Evolutionary conservation across 2,329 filamentous ascomycete species (phyloP), one percentile per base, ranked within the genome.

Genomic region (Scortechinia acanthostroma): DNA sequence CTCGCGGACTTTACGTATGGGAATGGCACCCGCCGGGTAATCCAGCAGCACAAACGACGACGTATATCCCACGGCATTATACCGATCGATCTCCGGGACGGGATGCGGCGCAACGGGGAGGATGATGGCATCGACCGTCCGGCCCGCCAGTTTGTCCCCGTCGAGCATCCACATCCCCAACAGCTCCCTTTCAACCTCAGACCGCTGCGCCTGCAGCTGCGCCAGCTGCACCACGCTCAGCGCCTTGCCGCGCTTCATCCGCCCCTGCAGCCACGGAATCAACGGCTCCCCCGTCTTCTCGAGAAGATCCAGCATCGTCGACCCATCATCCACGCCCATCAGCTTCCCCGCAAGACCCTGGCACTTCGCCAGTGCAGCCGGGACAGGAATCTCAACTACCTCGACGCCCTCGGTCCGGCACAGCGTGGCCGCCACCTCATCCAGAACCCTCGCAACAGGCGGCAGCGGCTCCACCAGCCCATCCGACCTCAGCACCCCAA

Each of bases 41-140:
- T 86, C 80, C 19, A 85, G 58, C 45, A 84, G 53, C 5, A 83
- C 78, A 53, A 80, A 83, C 1, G 67, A 70, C 19, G 68, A 74
- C 1, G 79, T 83, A 54, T 84, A 85, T 46, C 77, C 74, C 0
- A 77, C 73, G 0, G 72, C 73, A 55, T 82, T 81, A 60, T 77
- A 85, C 2, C 70, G 64, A 60, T 86, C 81, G 45, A 81, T 72
- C 6, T 71, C 68, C 1, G 80, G 76, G 0, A 80, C 71, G 0
- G 80, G 77, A 57, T 86, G 81, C 2, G 80, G 78, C 14, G 80
- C 80, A 0, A 83, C 66, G 0, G 80, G 81, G 49, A 73, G 78
- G 46, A 86, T 71, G 44, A 86, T 71, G 0, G 77, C 77, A 62
- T 85, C 80, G 4, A 85, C 62, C 10, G 25, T 30, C n/a, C n/a